A percentile compares a stretch with the other conserved stretches of the same genome.
These are phyloP conservation scores for Saccharomycopsis sp. DNA, from an alignment of 805 yeast genomes.

Conservation along the genomic window DNA sequence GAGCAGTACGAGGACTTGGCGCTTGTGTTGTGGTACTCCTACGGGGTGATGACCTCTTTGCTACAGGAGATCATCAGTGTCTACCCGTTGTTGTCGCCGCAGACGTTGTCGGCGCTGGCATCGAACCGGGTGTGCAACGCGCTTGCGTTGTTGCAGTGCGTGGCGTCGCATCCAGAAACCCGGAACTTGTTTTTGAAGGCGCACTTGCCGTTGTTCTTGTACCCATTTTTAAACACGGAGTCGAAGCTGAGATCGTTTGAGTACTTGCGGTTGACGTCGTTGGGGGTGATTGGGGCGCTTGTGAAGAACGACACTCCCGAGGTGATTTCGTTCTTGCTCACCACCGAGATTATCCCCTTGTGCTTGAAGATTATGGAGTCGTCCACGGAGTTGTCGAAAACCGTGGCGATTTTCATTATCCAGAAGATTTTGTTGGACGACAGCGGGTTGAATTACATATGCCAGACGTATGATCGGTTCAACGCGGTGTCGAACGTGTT, in stretches of 20 bases:
- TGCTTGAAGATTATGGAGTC: slow-evolving; percentile 94
- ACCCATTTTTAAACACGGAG: slow-evolving; percentile 88
- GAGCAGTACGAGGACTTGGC: slow-evolving; percentile 94
- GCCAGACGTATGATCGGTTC: slow-evolving; percentile 92
- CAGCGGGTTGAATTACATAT: slow-evolving; percentile 81
- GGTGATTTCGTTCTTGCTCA: slow-evolving; percentile 79
- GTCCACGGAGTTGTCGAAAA: slow-evolving; percentile 85
- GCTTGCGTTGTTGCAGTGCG: slow-evolving; percentile 87
- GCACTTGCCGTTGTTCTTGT: slow-evolving; percentile 82
- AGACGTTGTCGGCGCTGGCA: slow-evolving; percentile 72
- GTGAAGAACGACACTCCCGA: slow-evolving; percentile 95
- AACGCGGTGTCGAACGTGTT: slow-evolving; percentile 88
- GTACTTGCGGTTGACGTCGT: slow-evolving; percentile 81
- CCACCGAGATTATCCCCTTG: slow-evolving; percentile 95
- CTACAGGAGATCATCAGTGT: slow-evolving; percentile 85
- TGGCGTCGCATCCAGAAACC: slow-evolving; percentile 90
- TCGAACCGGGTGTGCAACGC: slow-evolving; percentile 95
- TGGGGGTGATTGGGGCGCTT: slow-evolving; percentile 94
- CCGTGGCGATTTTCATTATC: slow-evolving; percentile 93
- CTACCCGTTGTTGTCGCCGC: slow-evolving; percentile 84
- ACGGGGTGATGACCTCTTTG: slow-evolving; percentile 90
- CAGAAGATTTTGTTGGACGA: slow-evolving; percentile 91
- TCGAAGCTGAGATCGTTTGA: slow-evolving; percentile 91
- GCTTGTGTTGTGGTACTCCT: slow-evolving; percentile 86
- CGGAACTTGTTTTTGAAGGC: slow-evolving; percentile 78